Conservation (phyloP, 1,284 basidiomycete genomes). For the Cryptococcus wingfieldii region DNA sequence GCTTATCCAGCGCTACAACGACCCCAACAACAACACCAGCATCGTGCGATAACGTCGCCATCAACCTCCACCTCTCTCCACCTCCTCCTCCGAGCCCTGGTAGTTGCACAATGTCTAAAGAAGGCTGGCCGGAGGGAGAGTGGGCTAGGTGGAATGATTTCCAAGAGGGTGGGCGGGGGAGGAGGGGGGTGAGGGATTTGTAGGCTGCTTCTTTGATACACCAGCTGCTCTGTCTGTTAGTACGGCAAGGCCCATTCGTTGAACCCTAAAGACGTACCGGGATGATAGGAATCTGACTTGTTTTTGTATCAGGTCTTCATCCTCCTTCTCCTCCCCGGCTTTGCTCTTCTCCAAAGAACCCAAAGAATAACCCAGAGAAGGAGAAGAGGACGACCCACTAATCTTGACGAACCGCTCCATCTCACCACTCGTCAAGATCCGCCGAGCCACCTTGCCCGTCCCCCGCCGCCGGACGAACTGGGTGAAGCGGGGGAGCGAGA, state of each 20-base stretch:
- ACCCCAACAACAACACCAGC: constrained; percentile 74
- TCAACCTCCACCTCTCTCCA: constrained; percentile 49
- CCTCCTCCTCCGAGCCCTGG: not conserved
- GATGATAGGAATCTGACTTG: constrained; percentile 18
- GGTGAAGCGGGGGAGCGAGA: constrained; percentile 64
- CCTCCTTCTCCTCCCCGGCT: not conserved
- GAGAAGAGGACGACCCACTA: no score
- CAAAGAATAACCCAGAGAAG: not conserved
- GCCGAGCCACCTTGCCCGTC: constrained; percentile 59
- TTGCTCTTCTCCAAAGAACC: not conserved
- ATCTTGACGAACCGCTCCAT: constrained; percentile 28
- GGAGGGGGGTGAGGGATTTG: constrained; percentile 69
- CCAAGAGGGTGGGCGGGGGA: constrained; percentile 20
- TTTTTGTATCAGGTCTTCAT: constrained; percentile 2
- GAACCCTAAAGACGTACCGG: constrained; percentile 8
- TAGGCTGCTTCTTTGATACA: constrained; percentile 84
- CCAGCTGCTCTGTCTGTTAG: constrained; percentile 54
- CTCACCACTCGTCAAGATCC: constrained; percentile 50
- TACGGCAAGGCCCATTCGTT: not conserved
- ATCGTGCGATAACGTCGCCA: constrained; percentile 73
- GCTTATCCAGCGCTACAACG: constrained; percentile 55
- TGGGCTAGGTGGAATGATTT: constrained; percentile 56
- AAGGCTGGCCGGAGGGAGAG: constrained; percentile 20
- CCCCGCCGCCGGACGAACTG: constrained; percentile 57
- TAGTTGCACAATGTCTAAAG: constrained; percentile 6